Base-by-base conservation (phyloP, 495 filamentous ascomycete genomes). In the Penicillium ochrochloron region DNA sequence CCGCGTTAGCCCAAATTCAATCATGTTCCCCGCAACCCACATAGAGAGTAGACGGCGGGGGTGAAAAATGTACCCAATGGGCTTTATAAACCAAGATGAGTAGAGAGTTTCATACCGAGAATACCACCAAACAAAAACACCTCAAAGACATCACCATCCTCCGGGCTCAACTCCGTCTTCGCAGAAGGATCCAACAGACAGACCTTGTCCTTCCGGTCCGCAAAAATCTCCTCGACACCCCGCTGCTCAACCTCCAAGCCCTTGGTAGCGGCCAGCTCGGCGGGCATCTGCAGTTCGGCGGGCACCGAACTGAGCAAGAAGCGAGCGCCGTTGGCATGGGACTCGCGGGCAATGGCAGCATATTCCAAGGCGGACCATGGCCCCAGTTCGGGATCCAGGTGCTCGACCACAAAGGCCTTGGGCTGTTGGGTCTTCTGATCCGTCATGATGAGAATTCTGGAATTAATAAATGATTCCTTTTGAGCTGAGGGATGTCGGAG, bases 121-220 rank as follows among this genome's bases (percentile, higher is more conserved):
- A 99, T 99, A 3, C 95, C 95, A 14, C 95, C 95, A 77, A 98
- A 99, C 35, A 99, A 77, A 75, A 97, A 99, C 15, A 90, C 88
- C 65, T 97, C 92, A 76, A 98, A 99, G 14, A 66, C 74, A 42
- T 90, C 86, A 11, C 86, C 92, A 81, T 99, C 95, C 46, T 87
- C 88, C 0, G 96, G 95, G 46, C 82, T 86, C 69, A 99, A 73
- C 67, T 97, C 94, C 65, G 86, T 84, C 67, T 83, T 78, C 6
- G 92, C 96, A 33, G 89, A 81, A 0, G 95, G 96, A 78, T 99
- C 95, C 39, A 99, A 80, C 64, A 99, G 81, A 74, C 95, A 99
- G 57, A 97, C 90, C 58, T 86, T 85, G 9, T 81, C 82, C 75
- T 87, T 89, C 54, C 82, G 76, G 44, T 84, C 81, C 11, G 85